These are phyloP conservation scores for Chrysosporium keratinophilum DNA, from an alignment of 2,329 filamentous ascomycete genomes.

Conservation along the genomic window DNA sequence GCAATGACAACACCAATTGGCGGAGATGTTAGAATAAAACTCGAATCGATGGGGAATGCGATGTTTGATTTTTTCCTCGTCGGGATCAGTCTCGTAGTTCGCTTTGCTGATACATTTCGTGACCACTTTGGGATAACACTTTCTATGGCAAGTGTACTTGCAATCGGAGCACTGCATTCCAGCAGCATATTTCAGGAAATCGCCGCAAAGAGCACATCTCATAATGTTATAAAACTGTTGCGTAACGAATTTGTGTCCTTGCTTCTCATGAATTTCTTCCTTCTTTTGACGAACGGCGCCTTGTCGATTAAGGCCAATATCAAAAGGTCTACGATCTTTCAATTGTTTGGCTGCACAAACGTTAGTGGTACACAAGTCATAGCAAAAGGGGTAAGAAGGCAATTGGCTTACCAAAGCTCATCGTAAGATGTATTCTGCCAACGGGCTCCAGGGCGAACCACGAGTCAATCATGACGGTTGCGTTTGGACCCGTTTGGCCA, in stretches of 20 bases:
- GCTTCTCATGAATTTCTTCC: constrained; percentile 96
- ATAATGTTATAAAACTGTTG: constrained; percentile 99
- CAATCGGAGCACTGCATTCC: constrained; percentile 99
- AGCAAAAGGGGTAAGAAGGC: neutral
- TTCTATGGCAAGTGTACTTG: constrained; percentile 98
- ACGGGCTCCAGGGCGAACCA: constrained; percentile 97
- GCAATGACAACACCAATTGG: constrained; percentile 99
- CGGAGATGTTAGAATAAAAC: constrained; percentile 92
- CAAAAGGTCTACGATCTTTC: constrained; percentile 70
- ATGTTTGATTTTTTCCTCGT: constrained; percentile 99
- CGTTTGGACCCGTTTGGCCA: constrained; percentile 19
- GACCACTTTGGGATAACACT: constrained; percentile 92
- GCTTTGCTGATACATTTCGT: constrained; percentile 99
- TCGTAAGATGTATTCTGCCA: constrained; percentile 78
- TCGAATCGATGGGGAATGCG: constrained; percentile 96
- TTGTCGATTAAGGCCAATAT: constrained; percentile 84
- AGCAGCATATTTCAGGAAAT: constrained; percentile 96
- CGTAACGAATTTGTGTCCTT: constrained; percentile 96
- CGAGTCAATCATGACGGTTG: constrained; percentile 57
- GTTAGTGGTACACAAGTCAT: constrained; percentile 17
- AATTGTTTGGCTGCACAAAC: constrained; percentile 59
- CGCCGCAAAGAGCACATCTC: constrained; percentile 94
- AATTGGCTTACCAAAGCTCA: constrained; percentile 59
- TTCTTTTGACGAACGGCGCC: constrained; percentile 95
- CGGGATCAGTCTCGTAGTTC: constrained; percentile 93